phyloP scores from a whole-genome alignment of 306 rosid genomes.

The Albizia julibrissin region DNA sequence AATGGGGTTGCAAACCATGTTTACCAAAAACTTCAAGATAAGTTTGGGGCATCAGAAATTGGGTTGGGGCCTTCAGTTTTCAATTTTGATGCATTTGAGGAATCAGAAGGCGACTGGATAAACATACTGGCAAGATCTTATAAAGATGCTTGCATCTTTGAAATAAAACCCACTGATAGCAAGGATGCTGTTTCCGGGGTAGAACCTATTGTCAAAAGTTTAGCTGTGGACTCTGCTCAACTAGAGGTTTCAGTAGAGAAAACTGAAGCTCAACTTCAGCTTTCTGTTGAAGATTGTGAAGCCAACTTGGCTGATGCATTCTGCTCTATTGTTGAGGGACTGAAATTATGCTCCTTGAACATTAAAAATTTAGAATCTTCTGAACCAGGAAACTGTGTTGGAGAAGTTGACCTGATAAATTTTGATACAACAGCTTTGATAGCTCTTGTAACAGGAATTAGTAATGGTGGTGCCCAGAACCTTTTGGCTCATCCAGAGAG shows the following conservation, averaged over 20 bases:
- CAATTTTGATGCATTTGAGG: slow-evolving; percentile 52
- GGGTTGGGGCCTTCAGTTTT: slow-evolving; percentile 52
- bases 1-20: slow-evolving; percentile 52
- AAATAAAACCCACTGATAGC: slow-evolving; percentile 47
- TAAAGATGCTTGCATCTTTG: slow-evolving; percentile 56
- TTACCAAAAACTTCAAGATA: slow-evolving; percentile 46
- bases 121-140: slow-evolving; percentile 58
- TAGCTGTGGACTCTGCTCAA: slow-evolving; percentile 31
- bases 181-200: slow-evolving; percentile 28
- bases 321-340: slow-evolving; percentile 45
- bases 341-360: slow-evolving; percentile 40
- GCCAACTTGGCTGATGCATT: slow-evolving; percentile 47
- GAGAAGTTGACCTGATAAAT: slow-evolving; percentile 54
- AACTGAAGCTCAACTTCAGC: slow-evolving; percentile 26
- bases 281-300: slow-evolving; percentile 20
- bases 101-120: slow-evolving; percentile 67
- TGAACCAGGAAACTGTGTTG: slow-evolving; percentile 25
- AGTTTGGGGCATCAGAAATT: slow-evolving; percentile 61
- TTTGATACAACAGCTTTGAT: slow-evolving; percentile 94
- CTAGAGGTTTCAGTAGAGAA: slow-evolving; percentile 34
- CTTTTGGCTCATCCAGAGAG: slow-evolving; percentile 76
- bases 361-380: slow-evolving; percentile 23
- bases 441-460: slow-evolving; percentile 83
- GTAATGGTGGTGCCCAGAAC: slow-evolving; percentile 71
- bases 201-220: slow-evolving; percentile 30